Evolutionary conservation across 1,284 basidiomycete genomes (phyloP).

Genomic region (Ceratobasidium sp.): DNA sequence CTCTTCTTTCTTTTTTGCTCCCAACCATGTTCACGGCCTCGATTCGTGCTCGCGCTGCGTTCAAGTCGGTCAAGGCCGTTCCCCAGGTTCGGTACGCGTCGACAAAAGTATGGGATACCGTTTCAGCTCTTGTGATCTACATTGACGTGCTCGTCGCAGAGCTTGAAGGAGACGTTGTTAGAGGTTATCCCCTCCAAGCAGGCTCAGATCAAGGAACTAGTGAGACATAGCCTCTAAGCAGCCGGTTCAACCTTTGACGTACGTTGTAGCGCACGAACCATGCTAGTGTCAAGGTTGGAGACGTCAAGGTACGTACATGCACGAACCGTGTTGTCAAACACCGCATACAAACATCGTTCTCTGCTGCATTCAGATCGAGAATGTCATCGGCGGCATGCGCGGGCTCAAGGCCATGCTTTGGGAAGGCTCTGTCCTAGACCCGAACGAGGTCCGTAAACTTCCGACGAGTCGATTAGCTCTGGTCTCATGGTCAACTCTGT

Average conservation of each 20-base stretch:
- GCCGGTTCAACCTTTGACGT: not conserved
- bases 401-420: slow-evolving; percentile 90
- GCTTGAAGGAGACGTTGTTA: slow-evolving; percentile 74
- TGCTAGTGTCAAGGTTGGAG: slow-evolving; percentile 61
- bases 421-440: slow-evolving; percentile 90
- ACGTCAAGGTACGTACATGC: slow-evolving; percentile 68
- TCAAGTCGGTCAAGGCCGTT: slow-evolving; percentile 1
- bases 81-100: slow-evolving; percentile 40
- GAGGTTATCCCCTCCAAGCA: slow-evolving; percentile 84
- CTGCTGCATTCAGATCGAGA: slow-evolving; percentile 66
- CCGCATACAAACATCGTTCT: not conserved
- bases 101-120: slow-evolving; percentile 39
- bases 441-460: slow-evolving; percentile 67
- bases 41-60: slow-evolving; percentile 17
- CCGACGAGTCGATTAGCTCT: slow-evolving; percentile 40
- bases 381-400: slow-evolving; percentile 87
- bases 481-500: slow-evolving; percentile 27
- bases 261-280: slow-evolving; percentile 44
- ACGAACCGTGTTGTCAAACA: not conserved
- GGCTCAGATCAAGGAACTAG: slow-evolving; percentile 75
- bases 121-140: slow-evolving; percentile 31
- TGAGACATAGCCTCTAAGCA: slow-evolving; percentile 51
- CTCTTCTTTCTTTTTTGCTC: not conserved
- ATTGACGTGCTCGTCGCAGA: slow-evolving; percentile 52
- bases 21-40: slow-evolving; percentile 25